Conservation (phyloP, 441 rosid genomes). For the Sinapis alba region DNA sequence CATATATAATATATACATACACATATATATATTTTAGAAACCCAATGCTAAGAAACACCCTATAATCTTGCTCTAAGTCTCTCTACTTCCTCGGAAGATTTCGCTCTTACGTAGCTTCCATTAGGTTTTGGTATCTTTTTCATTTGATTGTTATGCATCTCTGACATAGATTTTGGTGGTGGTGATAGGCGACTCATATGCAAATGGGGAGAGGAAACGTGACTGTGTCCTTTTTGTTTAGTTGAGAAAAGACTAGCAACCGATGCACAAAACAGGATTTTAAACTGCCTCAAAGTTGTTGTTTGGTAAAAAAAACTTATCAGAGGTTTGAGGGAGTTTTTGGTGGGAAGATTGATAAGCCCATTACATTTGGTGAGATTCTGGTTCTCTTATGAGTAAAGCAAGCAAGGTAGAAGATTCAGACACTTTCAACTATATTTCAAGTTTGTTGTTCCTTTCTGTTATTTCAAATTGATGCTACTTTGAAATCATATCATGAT, state of each 20-base stretch:
- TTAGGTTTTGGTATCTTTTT: too few relatives aligned
- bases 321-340: conserved; percentile 92
- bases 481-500: neutral
- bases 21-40: too few relatives aligned
- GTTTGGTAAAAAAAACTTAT: neutral
- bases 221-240: conserved; percentile 96
- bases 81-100: neutral
- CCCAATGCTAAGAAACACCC: too few relatives aligned
- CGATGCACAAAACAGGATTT: conserved; percentile 75
- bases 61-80: conserved; percentile 47
- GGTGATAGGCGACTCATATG: conserved; percentile 67
- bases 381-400: conserved; percentile 85
- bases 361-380: conserved; percentile 77
- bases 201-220: conserved; percentile 54
- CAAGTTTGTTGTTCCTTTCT: neutral
- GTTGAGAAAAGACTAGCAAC: conserved; percentile 70
- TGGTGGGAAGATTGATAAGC: conserved; percentile 87
- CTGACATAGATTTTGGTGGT: too few relatives aligned
- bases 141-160: too few relatives aligned
- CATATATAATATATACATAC: too few relatives aligned
- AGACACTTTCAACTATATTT: conserved; percentile 8
- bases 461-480: neutral
- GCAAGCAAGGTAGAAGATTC: conserved; percentile 68
- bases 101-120: too few relatives aligned
- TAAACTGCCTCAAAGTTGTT: conserved; percentile 54